Conservation (phyloP, 2,329 filamentous ascomycete species). For the Aspergillus versicolor region DNA sequence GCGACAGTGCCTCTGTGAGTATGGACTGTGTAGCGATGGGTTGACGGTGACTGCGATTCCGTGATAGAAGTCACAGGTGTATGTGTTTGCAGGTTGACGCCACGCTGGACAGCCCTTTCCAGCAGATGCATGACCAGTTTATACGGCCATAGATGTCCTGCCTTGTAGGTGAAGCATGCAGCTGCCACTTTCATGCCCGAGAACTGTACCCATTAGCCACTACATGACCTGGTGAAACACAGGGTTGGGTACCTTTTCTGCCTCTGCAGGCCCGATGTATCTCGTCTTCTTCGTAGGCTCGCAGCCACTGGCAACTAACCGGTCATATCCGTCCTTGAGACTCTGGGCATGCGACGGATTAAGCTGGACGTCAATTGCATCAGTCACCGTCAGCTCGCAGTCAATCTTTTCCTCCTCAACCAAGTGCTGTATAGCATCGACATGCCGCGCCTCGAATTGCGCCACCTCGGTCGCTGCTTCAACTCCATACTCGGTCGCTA, state of each 20-base stretch:
- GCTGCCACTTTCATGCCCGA: slow-evolving; percentile 40
- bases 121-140: slow-evolving; percentile 75
- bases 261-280: slow-evolving; percentile 23
- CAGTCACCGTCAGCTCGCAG: slow-evolving; percentile 43
- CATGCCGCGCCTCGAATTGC: slow-evolving; percentile 41
- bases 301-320: slow-evolving; percentile 16
- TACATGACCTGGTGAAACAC: too few species aligned
- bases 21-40: slow-evolving; percentile 57
- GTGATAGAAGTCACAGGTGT: slow-evolving; percentile 45
- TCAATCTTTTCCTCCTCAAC: slow-evolving; percentile 43
- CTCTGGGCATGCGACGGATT: slow-evolving; percentile 29
- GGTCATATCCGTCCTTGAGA: slow-evolving; percentile 30
- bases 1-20: slow-evolving; percentile 68
- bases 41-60: too few species aligned
- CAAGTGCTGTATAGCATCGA: slow-evolving; percentile 40
- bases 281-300: slow-evolving; percentile 24
- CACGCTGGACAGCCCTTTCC: slow-evolving; percentile 53
- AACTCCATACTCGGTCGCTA: slow-evolving; percentile 32
- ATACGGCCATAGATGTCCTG: slow-evolving; percentile 59
- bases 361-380: slow-evolving; percentile 40
- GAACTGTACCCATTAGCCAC: slow-evolving; percentile 18
- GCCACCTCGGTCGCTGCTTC: slow-evolving; percentile 40
- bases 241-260: slow-evolving; percentile 22
- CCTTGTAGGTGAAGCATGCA: slow-evolving; percentile 33
- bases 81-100: slow-evolving; percentile 54